Conservation (phyloP, 2,329 filamentous ascomycete species). For the Ceratocystis eucalypticola region DNA sequence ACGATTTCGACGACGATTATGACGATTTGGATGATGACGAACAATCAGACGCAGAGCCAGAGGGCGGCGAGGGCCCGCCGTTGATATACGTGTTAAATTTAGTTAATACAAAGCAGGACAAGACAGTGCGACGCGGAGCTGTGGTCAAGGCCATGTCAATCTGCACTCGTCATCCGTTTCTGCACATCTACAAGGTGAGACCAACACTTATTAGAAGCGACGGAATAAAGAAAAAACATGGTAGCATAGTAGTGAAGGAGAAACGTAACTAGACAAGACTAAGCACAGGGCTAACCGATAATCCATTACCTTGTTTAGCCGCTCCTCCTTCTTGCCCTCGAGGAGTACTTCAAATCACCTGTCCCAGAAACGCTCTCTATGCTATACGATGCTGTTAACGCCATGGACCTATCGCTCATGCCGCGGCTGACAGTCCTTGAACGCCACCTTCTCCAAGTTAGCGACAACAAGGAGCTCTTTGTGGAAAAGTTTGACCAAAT, state of each 20-base stretch:
- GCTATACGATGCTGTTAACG: constrained; percentile 85
- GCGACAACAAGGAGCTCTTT: constrained; percentile 90
- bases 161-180: constrained; percentile 89
- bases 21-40: constrained; percentile 32
- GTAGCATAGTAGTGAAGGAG: too few species aligned
- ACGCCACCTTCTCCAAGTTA: constrained; percentile 71
- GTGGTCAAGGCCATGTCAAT: constrained; percentile 98
- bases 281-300: background rate
- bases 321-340: constrained; percentile 73
- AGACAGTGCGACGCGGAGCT: constrained; percentile 79
- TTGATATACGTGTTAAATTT: constrained; percentile 94
- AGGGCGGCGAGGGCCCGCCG: constrained; percentile 69
- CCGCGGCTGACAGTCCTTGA: constrained; percentile 74
- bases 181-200: constrained; percentile 93
- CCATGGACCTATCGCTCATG: constrained; percentile 92
- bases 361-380: constrained; percentile 75
- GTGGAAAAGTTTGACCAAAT: constrained; percentile 95
- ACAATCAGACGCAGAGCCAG: constrained; percentile 48
- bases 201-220: background rate
- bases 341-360: constrained; percentile 93
- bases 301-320: constrained; percentile 41
- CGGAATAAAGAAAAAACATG: too few species aligned
- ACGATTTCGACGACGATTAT: constrained; percentile 31
- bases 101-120: constrained; percentile 96
- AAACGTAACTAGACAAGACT: too few species aligned